These are phyloP conservation scores for Metroxylon sagu DNA, from an alignment of 176 grass and related monocot species.

Conservation along the genomic window DNA sequence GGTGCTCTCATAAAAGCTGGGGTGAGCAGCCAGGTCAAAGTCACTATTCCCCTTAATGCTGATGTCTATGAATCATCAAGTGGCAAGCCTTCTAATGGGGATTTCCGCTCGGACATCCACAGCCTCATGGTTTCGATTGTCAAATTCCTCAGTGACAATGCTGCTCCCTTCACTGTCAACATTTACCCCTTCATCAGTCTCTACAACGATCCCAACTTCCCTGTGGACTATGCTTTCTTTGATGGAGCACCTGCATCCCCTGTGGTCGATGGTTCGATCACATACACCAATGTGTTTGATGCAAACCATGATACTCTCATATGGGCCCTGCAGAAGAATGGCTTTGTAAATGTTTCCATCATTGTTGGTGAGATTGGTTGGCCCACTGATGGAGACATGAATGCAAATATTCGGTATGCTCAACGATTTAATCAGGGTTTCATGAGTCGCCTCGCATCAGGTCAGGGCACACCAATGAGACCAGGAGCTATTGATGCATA, in stretches of 20 bases:
- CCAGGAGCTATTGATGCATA: constrained; percentile 3
- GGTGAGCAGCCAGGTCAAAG: constrained; percentile 5
- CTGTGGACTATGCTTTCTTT: constrained; percentile 16
- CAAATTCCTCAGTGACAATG: constrained; percentile 11
- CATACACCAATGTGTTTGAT: constrained; percentile 10
- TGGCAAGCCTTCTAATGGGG: constrained; percentile 5
- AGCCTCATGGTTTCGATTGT: constrained; percentile 10
- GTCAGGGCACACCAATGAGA: constrained; percentile 8
- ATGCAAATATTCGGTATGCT: constrained; percentile 6
- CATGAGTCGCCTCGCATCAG: background rate
- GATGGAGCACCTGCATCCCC: background rate
- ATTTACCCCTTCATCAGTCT: constrained; percentile 25
- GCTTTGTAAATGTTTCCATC: constrained; percentile 7
- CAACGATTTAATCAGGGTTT: constrained; percentile 13
- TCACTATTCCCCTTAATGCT: constrained; percentile 6
- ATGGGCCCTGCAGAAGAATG: constrained; percentile 11
- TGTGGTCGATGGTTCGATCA: constrained; percentile 4
- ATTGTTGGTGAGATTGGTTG: constrained; percentile 13
- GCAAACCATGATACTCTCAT: constrained; percentile 16
- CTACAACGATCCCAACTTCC: constrained; percentile 10
- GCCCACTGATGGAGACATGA: constrained; percentile 10
- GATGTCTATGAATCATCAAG: constrained; percentile 12
- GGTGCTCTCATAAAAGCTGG: constrained; percentile 5
- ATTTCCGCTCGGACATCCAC: constrained; percentile 13
- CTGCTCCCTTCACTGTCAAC: constrained; percentile 10